Evolutionary conservation across 176 grass and related monocot genomes (phyloP), one percentile per base, ranked within the genome.

Genomic region (Leersia perrieri): DNA sequence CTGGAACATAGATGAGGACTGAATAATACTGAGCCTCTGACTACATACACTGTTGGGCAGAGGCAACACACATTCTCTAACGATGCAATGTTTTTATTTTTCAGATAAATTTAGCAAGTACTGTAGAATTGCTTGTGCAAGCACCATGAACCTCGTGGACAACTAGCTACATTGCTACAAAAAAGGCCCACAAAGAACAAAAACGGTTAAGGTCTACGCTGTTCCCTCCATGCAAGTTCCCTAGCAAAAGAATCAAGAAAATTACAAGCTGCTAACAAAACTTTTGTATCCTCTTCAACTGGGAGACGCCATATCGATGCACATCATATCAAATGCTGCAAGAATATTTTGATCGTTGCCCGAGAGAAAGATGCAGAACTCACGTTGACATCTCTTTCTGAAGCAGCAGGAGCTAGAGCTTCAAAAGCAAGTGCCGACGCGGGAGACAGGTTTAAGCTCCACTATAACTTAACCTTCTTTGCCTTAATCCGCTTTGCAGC

Each of bases 401-500:
- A 22, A 77, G 28, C 57, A 72, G 42, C n/a, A 20, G 66, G 73
- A 66, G 13, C 39, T 73, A 32, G 39, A 23, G 35, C 47, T 82
- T 81, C 51, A 64, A 23, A 10, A 12, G 11, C 36, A 63, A 62
- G 33, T 28, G 60, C 27, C 8, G 0, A 14, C 36, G 23, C 3
- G 30, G 28, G 49, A 2, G 12, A 70, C 34, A 71, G 30, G 30
- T 60, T 84, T 51, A 27, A 1, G 16, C 44, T 82, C 60, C 29
- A 6, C 82, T 92, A 96, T 44, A 88, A 18, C 60, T 45, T 87
- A 74, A 93, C 58, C 32, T 90, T 99, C 72, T 93, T 99, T 34
- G 76, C 68, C 74, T 79, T 95, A 83, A 99, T 93, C 38, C 90
- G 76, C 79, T 86, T 91, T 32, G 66, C 16, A 30, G 96, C 92